Percentiles rank a stretch among this genome's conserved stretches.
These are phyloP conservation scores for Pichia thaimueangensis DNA, from an alignment of 805 yeast genomes.

Conservation along the genomic window DNA sequence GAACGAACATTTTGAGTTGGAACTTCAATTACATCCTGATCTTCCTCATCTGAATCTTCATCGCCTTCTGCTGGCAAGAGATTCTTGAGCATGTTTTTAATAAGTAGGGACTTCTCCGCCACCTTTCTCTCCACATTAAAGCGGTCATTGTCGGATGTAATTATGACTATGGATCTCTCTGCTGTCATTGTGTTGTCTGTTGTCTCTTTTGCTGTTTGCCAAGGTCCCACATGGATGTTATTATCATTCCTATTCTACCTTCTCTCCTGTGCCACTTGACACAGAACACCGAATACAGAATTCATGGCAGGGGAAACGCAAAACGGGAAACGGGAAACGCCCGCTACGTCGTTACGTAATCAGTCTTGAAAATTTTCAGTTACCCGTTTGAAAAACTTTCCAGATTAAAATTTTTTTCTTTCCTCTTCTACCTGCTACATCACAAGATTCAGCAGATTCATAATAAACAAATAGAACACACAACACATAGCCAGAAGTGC, in stretches of 20 bases:
- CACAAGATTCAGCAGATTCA: neutral
- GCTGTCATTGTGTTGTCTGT: conserved; percentile 17
- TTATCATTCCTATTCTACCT: neutral
- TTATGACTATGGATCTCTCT: conserved; percentile 33
- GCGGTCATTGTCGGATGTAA: conserved; percentile 75
- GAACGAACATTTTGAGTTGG: conserved; percentile 90
- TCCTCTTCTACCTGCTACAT: neutral
- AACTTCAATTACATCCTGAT: conserved; percentile 50
- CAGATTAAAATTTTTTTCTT: neutral
- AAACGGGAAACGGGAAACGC: neutral
- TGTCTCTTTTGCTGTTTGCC: neutral
- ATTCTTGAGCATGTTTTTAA: conserved; percentile 83
- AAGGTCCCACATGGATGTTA: neutral
- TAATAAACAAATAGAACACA: neutral
- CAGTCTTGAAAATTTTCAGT: neutral
- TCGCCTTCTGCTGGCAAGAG: conserved; percentile 34
- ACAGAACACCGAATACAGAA: no score
- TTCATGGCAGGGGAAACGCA: neutral
- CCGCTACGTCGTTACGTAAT: neutral
- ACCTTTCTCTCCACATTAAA: conserved; percentile 74
- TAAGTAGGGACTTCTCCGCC: conserved; percentile 78
- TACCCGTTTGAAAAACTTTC: neutral
- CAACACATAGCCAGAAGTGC: neutral
- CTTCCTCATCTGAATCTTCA: conserved; percentile 31
- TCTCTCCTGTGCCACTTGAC: no score